Conservation (phyloP, 345 rosid species). For the Brassica nigra region DNA sequence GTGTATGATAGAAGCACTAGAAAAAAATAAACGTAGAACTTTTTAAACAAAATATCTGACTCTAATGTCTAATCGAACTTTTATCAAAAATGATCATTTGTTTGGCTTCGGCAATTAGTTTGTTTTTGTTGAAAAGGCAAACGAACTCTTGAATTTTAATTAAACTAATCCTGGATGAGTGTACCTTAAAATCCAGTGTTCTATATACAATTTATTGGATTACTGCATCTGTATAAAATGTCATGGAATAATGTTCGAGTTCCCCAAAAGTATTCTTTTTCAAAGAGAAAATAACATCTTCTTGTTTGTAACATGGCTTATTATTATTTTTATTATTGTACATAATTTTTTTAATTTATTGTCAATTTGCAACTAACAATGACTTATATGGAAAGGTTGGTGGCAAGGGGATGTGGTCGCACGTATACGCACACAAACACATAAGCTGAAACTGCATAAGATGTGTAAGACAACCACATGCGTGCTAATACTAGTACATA, state of each 20-base stretch:
- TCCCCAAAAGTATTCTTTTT: neutral
- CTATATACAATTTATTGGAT: neutral
- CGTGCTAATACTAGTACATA: constrained; percentile 33
- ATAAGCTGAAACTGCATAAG: constrained; percentile 11
- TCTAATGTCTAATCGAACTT: neutral
- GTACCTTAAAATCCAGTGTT: neutral
- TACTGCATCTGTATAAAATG: neutral
- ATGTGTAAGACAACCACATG: constrained; percentile 41
- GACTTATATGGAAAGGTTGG: constrained; percentile 26
- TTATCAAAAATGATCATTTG: neutral
- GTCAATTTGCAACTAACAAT: constrained; percentile 30
- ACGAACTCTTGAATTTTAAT: neutral
- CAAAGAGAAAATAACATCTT: neutral
- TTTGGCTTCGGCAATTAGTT: neutral
- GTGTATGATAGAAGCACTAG: neutral
- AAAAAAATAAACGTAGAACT: neutral
- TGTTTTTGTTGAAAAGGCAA: neutral
- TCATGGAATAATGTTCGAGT: neutral
- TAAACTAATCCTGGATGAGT: neutral
- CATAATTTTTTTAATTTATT: constrained; percentile 14
- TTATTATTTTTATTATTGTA: neutral
- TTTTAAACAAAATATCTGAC: neutral
- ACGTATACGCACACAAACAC: constrained; percentile 21
- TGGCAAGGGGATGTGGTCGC: constrained; percentile 35
- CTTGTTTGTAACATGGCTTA: neutral